Conservation (phyloP, 1,139 yeast species). For the Saccharomycopsis hybrid region DNA sequence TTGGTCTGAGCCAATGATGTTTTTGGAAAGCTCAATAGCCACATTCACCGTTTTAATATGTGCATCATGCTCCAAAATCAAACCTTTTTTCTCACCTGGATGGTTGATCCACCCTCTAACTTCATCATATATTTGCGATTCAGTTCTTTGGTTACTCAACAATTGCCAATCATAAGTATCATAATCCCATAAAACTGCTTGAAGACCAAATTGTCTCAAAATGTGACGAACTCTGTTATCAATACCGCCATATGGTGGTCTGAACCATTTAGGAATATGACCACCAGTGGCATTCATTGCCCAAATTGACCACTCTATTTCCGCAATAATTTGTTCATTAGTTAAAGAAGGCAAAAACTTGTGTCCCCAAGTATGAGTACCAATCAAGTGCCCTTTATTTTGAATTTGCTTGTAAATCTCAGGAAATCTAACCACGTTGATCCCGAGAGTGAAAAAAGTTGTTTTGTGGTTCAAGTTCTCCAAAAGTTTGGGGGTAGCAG, state of each 20-base stretch:
- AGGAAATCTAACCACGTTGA: conserved; percentile 71
- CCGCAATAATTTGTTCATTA: conserved; percentile 81
- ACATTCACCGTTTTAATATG: conserved; percentile 59
- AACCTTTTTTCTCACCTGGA: conserved; percentile 41
- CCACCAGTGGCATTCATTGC: conserved; percentile 94
- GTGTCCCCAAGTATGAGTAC: conserved; percentile 93
- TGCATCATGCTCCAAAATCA: conserved; percentile 83
- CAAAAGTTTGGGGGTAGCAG: conserved; percentile 56
- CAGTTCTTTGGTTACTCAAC: conserved; percentile 39
- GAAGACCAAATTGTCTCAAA: conserved; percentile 79
- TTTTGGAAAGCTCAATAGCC: conserved; percentile 49
- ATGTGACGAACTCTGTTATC: conserved; percentile 81
- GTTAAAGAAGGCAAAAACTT: conserved; percentile 69
- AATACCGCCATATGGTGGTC: conserved; percentile 95
- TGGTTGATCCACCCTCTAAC: conserved; percentile 43
- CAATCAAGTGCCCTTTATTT: conserved; percentile 68
- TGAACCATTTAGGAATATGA: conserved; percentile 86
- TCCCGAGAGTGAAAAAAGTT: conserved; percentile 82
- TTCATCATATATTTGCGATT: conserved; percentile 47
- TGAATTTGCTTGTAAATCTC: conserved; percentile 57
- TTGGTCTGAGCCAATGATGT: conserved; percentile 49
- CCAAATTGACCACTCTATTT: conserved; percentile 94
- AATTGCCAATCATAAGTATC: conserved; percentile 92
- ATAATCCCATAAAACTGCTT: conserved; percentile 83
- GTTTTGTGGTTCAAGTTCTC: conserved; percentile 45